A percentile compares a stretch with the other conserved stretches of the same genome.
phyloP scores from a whole-genome alignment of 176 grass and related monocot species.

The Elymus sibiricus region DNA sequence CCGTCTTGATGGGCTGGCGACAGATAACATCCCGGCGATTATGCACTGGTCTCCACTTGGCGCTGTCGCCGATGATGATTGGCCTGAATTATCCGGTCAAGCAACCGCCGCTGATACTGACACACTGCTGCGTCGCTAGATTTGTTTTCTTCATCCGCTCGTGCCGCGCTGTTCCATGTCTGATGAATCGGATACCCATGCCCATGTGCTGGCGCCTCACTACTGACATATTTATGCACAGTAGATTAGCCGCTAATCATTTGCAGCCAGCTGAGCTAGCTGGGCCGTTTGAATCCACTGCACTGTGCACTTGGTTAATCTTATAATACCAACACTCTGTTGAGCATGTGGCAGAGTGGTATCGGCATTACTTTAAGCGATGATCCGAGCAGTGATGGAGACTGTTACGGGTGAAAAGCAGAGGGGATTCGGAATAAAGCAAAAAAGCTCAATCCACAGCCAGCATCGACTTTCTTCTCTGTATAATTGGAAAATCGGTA shows the following conservation, averaged over 20 bases:
- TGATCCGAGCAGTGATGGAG: background rate
- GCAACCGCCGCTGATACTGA: background rate
- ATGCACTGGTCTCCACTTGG: slow-evolving; percentile 19
- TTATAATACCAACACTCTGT: background rate
- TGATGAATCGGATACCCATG: background rate
- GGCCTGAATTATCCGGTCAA: background rate
- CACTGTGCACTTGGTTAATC: background rate
- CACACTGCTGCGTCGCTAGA: background rate
- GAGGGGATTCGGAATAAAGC: background rate
- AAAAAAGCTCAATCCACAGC: background rate
- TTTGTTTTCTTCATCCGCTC: background rate
- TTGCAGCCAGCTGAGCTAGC: background rate
- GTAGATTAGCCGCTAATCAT: background rate
- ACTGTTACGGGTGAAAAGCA: background rate
- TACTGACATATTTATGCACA: background rate
- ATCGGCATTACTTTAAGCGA: background rate
- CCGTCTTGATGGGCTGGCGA: background rate
- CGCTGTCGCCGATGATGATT: slow-evolving; percentile 13
- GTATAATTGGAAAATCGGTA: too few species aligned
- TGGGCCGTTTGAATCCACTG: background rate
- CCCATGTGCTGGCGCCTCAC: background rate
- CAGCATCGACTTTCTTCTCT: background rate
- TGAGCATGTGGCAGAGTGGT: background rate
- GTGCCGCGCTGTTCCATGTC: background rate
- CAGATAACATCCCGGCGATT: slow-evolving; percentile 2